Conservation (phyloP, 345 rosid species). For the Rhodomyrtus tomentosa region DNA sequence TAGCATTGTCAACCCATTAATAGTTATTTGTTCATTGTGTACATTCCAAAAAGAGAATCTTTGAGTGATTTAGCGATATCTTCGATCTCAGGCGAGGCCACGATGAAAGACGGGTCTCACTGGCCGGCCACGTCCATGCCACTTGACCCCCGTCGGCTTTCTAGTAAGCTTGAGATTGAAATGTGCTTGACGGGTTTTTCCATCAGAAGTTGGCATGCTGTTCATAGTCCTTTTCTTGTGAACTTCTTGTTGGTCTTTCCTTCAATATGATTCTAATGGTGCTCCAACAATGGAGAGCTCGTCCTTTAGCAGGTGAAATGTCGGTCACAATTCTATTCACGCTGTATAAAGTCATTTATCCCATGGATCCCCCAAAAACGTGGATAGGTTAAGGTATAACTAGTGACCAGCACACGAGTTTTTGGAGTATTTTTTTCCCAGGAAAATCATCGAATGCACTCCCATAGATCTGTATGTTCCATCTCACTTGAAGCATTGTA, state of each 20-base stretch:
- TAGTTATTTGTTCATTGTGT: neutral
- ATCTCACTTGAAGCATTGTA: neutral
- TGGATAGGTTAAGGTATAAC: neutral
- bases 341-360: too few relatives aligned
- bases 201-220: neutral
- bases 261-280: neutral
- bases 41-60: neutral
- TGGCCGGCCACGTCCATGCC: neutral
- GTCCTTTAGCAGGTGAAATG: neutral
- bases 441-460: neutral
- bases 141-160: neutral
- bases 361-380: neutral
- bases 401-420: neutral
- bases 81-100: neutral
- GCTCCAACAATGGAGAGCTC: neutral
- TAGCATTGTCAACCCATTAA: neutral
- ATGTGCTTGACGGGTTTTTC: neutral
- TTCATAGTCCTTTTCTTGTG: neutral
- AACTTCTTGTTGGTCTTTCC: neutral
- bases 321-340: too few relatives aligned
- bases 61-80: neutral
- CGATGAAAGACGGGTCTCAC: neutral
- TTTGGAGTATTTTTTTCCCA: neutral
- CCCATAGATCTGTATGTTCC: neutral
- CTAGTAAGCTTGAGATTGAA: neutral